Conservation (phyloP, 208 protist genomes). For the Vickermania spadyakhi region DNA sequence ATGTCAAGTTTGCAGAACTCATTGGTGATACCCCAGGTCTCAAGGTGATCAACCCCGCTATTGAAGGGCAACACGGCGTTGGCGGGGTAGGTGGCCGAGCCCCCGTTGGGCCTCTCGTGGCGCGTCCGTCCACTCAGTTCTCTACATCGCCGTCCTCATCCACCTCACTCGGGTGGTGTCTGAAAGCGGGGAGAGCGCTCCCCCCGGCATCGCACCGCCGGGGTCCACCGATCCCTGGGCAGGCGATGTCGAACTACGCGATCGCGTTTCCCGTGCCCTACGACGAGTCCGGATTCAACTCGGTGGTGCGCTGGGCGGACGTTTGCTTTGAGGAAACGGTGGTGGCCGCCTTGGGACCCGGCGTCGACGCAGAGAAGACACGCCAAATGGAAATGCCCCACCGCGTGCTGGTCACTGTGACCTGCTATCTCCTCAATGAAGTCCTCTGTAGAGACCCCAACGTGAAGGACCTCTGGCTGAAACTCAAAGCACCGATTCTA, state of each 20-base stretch:
- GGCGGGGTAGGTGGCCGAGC: not conserved
- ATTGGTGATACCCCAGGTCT: conserved; percentile 1
- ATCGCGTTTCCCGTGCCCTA: conserved; percentile 56
- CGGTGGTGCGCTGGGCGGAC: conserved; percentile 45
- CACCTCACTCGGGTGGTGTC: not conserved
- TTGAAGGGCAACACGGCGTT: not conserved
- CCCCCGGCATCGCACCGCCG: not conserved
- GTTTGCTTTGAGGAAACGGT: conserved; percentile 60
- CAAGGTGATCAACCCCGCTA: not conserved
- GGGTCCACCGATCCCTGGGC: not conserved
- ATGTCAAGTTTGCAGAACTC: not conserved
- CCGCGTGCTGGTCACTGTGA: conserved; percentile 46
- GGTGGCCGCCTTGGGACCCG: conserved; percentile 51
- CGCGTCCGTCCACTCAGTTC: not conserved
- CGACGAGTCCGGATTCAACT: conserved; percentile 57
- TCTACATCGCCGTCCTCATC: not conserved
- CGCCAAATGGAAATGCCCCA: conserved; percentile 21
- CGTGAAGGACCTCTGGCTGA: conserved; percentile 35
- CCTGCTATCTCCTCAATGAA: conserved; percentile 69
- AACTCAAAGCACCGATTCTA: conserved; percentile 46
- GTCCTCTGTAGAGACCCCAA: conserved; percentile 40
- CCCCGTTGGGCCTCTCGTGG: not conserved
- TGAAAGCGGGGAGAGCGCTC: not conserved
- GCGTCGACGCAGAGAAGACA: conserved; percentile 15
- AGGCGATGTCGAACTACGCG: conserved; percentile 9